A percentile compares a stretch with the other conserved stretches of the same genome.
Evolutionary conservation across 2,329 filamentous ascomycete genomes (phyloP).

Genomic region (Penicillium hesseltinei): DNA sequence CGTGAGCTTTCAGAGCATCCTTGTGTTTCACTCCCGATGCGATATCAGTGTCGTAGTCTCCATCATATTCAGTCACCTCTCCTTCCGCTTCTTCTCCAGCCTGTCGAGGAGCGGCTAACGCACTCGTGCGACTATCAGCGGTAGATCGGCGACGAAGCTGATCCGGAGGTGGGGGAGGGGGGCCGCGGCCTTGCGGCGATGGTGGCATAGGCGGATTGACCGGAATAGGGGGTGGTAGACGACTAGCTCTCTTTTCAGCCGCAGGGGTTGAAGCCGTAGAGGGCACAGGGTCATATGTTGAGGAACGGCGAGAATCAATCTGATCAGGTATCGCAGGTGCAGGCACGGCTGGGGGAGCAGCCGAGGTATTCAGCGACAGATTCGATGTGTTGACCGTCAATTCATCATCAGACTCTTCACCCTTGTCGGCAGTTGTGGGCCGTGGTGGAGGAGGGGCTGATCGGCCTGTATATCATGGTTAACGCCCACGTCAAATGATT

Average conservation of each 20-base stretch:
- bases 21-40: slow-evolving; percentile 91
- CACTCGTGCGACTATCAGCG: slow-evolving; percentile 49
- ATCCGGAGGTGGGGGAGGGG: slow-evolving; percentile 61
- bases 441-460: slow-evolving; percentile 57
- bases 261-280: slow-evolving; percentile 30
- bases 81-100: slow-evolving; percentile 65
- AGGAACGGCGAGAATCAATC: slow-evolving; percentile 39
- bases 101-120: slow-evolving; percentile 46
- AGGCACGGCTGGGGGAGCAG: slow-evolving; percentile 48
- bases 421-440: slow-evolving; percentile 66
- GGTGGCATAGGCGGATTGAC: slow-evolving; percentile 39
- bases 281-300: slow-evolving; percentile 46
- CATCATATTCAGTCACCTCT: slow-evolving; percentile 90
- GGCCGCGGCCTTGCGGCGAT: slow-evolving; percentile 57
- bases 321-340: slow-evolving; percentile 45
- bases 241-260: slow-evolving; percentile 45
- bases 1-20: slow-evolving; percentile 82
- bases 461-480: slow-evolving; percentile 55
- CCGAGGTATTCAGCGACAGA: slow-evolving; percentile 42
- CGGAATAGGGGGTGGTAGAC: slow-evolving; percentile 44
- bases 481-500: slow-evolving; percentile 4
- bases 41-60: slow-evolving; percentile 97
- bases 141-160: slow-evolving; percentile 59
- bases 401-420: slow-evolving; percentile 88
- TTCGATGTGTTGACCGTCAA: slow-evolving; percentile 57